These are phyloP conservation scores for Phoma sp. DNA, from an alignment of 2,329 filamentous ascomycete species.

Conservation along the genomic window DNA sequence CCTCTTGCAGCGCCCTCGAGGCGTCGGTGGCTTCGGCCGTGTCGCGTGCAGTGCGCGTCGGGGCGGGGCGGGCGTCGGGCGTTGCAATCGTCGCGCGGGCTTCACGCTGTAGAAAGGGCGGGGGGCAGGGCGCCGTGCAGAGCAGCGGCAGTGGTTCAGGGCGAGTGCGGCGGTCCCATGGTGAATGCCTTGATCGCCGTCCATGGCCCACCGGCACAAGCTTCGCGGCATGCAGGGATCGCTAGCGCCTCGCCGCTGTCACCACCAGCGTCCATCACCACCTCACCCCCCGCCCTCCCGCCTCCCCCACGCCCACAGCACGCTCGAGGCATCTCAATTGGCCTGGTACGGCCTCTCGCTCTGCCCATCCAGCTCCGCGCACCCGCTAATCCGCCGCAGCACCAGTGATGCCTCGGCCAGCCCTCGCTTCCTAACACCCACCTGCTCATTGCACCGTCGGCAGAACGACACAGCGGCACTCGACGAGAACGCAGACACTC, in stretches of 20 bases:
- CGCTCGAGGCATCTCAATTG: slow-evolving; percentile 44
- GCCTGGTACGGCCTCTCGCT: slow-evolving; percentile 21
- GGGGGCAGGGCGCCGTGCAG: too few species aligned
- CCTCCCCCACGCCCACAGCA: not conserved
- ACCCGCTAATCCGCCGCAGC: slow-evolving; percentile 27
- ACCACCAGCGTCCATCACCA: slow-evolving; percentile 38
- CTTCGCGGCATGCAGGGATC: slow-evolving; percentile 27
- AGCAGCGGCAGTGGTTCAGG: too few species aligned
- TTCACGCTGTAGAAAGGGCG: not conserved
- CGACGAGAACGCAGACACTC: too few species aligned
- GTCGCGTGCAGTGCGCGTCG: not conserved
- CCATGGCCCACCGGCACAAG: slow-evolving; percentile 2
- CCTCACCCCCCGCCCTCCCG: slow-evolving; percentile 23
- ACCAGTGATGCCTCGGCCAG: slow-evolving; percentile 40
- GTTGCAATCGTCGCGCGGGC: not conserved
- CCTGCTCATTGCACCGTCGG: slow-evolving; percentile 13
- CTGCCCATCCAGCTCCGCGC: not conserved
- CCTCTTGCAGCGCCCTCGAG: too few species aligned
- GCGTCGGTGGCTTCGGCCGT: not conserved
- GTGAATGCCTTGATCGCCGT: not conserved
- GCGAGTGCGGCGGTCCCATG: too few species aligned
- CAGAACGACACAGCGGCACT: not conserved
- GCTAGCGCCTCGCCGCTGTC: slow-evolving; percentile 14
- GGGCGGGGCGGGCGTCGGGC: not conserved
- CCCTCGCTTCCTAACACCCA: slow-evolving; percentile 13